A percentile compares a stretch with the other conserved stretches of the same genome.
Conservation (phyloP, 164 flowering plant genomes). For the Tetrastigma voinierianum region DNA sequence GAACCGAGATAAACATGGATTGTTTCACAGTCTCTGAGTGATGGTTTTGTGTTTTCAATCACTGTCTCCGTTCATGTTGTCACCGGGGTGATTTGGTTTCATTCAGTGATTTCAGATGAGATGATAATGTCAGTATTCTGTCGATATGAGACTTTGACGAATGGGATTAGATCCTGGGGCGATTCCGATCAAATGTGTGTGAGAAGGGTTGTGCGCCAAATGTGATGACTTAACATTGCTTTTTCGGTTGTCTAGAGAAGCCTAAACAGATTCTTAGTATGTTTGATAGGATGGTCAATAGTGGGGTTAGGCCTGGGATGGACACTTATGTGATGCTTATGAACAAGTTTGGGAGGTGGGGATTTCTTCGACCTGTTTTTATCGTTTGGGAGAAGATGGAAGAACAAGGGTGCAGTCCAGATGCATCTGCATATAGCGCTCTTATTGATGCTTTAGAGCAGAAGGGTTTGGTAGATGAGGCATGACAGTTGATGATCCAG, state of each 20-base stretch:
- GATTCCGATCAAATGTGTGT: slow-evolving; percentile 56
- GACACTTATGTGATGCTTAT: slow-evolving; percentile 92
- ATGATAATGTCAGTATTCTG: no score
- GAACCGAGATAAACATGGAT: no score
- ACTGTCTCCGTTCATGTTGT: no score
- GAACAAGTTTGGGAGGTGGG: slow-evolving; percentile 93
- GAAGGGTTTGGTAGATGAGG: slow-evolving; percentile 89
- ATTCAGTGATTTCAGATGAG: no score
- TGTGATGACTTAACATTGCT: slow-evolving; percentile 67
- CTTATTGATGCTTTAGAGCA: slow-evolving; percentile 83
- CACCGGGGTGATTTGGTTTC: no score
- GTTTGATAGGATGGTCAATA: slow-evolving; percentile 76
- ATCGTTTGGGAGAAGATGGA: slow-evolving; percentile 83
- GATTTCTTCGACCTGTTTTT: slow-evolving; percentile 83
- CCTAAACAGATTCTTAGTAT: slow-evolving; percentile 73
- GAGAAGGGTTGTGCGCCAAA: slow-evolving; percentile 63
- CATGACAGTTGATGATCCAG: no score
- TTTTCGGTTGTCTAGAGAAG: slow-evolving; percentile 59
- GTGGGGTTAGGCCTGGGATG: slow-evolving; percentile 67
- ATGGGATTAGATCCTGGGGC: no score
- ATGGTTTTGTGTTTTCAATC: no score
- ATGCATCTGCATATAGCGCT: slow-evolving; percentile 80
- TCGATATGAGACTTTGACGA: no score
- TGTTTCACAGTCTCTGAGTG: no score
- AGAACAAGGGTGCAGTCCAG: slow-evolving; percentile 72